Percentiles rank a stretch among this genome's conserved stretches.
Conservation (phyloP, 371 early-diverging fungal genomes). For the Mucor mucedo region DNA sequence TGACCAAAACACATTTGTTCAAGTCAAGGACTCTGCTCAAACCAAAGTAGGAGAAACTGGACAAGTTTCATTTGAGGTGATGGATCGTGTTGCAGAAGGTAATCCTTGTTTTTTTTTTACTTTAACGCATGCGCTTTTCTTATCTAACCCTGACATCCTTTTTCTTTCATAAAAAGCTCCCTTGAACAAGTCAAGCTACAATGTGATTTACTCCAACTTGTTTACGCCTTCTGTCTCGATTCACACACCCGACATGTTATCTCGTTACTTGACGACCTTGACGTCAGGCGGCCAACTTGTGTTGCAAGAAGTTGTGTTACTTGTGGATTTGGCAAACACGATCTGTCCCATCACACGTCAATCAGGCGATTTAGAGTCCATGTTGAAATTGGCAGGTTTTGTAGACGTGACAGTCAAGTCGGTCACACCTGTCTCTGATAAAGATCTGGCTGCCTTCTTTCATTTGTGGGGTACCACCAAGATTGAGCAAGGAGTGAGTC, state of each 20-base stretch:
- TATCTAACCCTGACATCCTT: no score
- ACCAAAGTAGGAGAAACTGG: slow-evolving; percentile 51
- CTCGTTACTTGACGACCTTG: slow-evolving; percentile 45
- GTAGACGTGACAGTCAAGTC: slow-evolving; percentile 44
- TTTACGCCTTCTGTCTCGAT: slow-evolving; percentile 41
- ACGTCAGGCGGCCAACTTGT: slow-evolving; percentile 41
- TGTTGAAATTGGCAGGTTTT: slow-evolving; percentile 53
- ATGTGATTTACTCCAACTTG: slow-evolving; percentile 45
- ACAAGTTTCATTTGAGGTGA: slow-evolving; percentile 45
- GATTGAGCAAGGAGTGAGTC: slow-evolving; percentile 51
- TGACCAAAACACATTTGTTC: slow-evolving; percentile 35
- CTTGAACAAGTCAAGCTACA: slow-evolving; percentile 36
- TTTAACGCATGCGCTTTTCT: no score
- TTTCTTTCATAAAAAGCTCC: slow-evolving; percentile 31
- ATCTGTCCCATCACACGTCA: slow-evolving; percentile 51
- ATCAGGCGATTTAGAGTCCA: slow-evolving; percentile 44
- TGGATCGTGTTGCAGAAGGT: slow-evolving; percentile 56
- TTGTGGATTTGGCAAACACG: slow-evolving; percentile 38
- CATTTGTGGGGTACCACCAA: slow-evolving; percentile 49
- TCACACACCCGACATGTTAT: slow-evolving; percentile 45
- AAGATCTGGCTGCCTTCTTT: slow-evolving; percentile 49
- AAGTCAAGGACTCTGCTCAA: slow-evolving; percentile 33
- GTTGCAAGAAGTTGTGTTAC: slow-evolving; percentile 42
- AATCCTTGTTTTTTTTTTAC: no score
- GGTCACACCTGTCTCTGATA: slow-evolving; percentile 43